Evolutionary conservation across 163 green algal genomes (phyloP), one percentile per base, ranked within the genome.

Genomic region (Scenedesmus sp.): DNA sequence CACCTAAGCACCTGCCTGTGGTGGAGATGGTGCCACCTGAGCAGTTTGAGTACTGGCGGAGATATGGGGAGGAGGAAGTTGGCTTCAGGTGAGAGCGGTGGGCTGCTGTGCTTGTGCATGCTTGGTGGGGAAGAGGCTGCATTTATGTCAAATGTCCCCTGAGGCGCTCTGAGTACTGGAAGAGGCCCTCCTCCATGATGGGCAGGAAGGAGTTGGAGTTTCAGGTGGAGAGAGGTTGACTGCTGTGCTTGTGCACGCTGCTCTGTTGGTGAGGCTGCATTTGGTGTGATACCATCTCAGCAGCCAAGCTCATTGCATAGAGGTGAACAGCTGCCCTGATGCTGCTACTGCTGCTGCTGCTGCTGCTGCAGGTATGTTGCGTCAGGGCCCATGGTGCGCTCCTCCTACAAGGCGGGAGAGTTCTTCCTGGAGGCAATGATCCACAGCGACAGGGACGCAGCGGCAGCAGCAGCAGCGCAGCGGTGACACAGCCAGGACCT

Each of bases 111-210:
- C 2, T 70, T 70, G 62, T 70, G 62, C 2, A 18, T 3, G 8
- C 9, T 15, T 23, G 9, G 62, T 20, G 12, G 20, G 4, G 62
- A 70, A 18, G 59, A 15, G 9, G 8, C 59, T 64, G 59, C 59
- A 64, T 8, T 64, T 8, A 64, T 64, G 59, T 46, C 34, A 46
- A 46, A 46, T 99, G 12, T 96, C 96, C 0, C 98, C 98, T 0
- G 97, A 99, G 89, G 34, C 96, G 97, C 90, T 99, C 99, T 92
- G 97, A 99, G 82, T 89, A 97, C 87, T 99, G 98, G 97, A 94
- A 96, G 66, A 93, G 95, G 57, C 98, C 34, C 34, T 46, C 34
- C 34, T 46, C 34, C 34, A 46, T 46, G 34, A 96, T 88, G 97
- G 96, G 0, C 94, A 98, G 94, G 95, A 98, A 67, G 94, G 91